A percentile compares a stretch with the other conserved stretches of the same genome.
Evolutionary conservation across 192 early-diverging fungal genomes (phyloP).

Genomic region (Podila verticillata): DNA sequence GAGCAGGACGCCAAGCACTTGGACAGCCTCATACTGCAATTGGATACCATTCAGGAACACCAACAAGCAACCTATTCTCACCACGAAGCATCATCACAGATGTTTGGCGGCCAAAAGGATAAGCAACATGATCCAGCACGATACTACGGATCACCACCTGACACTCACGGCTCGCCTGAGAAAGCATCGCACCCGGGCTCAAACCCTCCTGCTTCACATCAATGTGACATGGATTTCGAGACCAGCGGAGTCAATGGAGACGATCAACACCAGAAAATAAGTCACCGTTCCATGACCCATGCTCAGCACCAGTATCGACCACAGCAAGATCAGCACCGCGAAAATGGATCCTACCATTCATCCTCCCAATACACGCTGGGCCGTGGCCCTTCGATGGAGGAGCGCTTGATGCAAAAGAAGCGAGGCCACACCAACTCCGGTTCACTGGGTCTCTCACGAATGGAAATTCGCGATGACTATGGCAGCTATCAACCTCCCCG

Average conservation of each 20-base stretch:
- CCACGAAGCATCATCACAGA: background rate
- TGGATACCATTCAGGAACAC: slow-evolving; percentile 22
- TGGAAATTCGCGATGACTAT: slow-evolving; percentile 31
- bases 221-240: too few species aligned
- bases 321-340: background rate
- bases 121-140: too few species aligned
- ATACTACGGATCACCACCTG: too few species aligned
- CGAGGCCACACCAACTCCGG: slow-evolving; percentile 23
- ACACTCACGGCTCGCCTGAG: too few species aligned
- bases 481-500: slow-evolving; percentile 15
- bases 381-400: slow-evolving; percentile 1
- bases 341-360: background rate
- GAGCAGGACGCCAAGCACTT: slow-evolving; percentile 18
- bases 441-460: slow-evolving; percentile 20
- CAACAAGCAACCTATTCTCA: background rate
- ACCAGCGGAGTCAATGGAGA: too few species aligned
- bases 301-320: background rate
- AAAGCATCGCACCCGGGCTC: too few species aligned
- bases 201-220: too few species aligned
- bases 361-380: background rate
- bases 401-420: slow-evolving; percentile 1
- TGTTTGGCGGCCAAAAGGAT: too few species aligned
- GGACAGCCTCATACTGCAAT: slow-evolving; percentile 17
- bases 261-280: background rate
- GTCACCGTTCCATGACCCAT: background rate